A percentile compares a stretch with the other conserved stretches of the same genome.
These are phyloP conservation scores for Trametes punicea DNA, from an alignment of 768 basidiomycete species.

Conservation along the genomic window DNA sequence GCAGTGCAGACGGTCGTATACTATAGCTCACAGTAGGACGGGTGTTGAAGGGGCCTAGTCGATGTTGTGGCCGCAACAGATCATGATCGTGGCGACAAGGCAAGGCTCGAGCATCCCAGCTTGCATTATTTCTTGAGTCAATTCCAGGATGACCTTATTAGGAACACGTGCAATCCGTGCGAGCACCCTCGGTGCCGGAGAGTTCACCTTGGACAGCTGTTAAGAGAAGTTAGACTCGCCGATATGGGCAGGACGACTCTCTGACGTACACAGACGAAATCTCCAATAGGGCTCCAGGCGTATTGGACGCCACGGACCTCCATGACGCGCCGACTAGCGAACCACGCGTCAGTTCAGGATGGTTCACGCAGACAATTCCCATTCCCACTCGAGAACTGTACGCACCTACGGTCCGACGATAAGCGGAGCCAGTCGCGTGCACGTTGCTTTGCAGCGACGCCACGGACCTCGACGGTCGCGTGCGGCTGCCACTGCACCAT, in stretches of 20 bases:
- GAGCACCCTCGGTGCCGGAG: conserved; percentile 33
- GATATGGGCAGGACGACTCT: background rate
- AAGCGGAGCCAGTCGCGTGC: conserved; percentile 54
- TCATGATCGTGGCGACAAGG: conserved; percentile 49
- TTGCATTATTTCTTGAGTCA: conserved; percentile 54
- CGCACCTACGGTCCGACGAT: conserved; percentile 44
- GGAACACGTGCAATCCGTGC: conserved; percentile 48
- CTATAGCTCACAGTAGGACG: background rate
- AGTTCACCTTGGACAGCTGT: conserved; percentile 46
- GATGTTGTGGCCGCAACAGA: conserved; percentile 61
- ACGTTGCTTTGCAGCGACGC: conserved; percentile 45
- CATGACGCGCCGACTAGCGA: conserved; percentile 42
- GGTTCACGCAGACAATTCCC: background rate
- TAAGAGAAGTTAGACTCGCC: conserved; percentile 1
- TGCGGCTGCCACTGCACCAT: conserved; percentile 55
- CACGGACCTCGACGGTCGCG: conserved; percentile 52
- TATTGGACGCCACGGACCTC: conserved; percentile 47
- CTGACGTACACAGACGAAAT: conserved; percentile 48
- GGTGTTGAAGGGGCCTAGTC: conserved; percentile 36
- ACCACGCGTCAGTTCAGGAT: background rate
- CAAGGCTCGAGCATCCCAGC: conserved; percentile 50
- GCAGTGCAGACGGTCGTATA: background rate
- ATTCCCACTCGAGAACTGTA: background rate
- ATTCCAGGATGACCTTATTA: conserved; percentile 47
- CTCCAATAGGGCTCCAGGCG: conserved; percentile 53